phyloP scores from a whole-genome alignment of 805 yeast genomes.

The Zygotorulaspora sp. region DNA sequence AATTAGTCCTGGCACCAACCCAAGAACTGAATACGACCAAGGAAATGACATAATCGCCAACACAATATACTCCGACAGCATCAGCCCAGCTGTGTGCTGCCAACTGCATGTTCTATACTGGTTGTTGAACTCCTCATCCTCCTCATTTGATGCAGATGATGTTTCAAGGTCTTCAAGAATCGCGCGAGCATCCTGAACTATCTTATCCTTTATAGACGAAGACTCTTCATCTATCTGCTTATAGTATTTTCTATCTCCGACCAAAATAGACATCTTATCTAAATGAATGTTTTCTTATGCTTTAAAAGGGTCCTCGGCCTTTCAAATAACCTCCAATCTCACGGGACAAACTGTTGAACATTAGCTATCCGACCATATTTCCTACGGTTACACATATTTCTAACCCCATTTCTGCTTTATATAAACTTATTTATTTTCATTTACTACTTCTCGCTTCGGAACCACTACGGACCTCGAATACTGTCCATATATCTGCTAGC shows the following conservation, averaged over 20 bases:
- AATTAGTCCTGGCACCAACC: constrained; percentile 54
- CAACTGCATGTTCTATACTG: constrained; percentile 52
- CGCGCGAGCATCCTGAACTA: constrained; percentile 1
- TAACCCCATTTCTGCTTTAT: too few species aligned
- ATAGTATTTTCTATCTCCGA: neutral
- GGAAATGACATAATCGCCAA: constrained; percentile 64
- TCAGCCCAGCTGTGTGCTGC: constrained; percentile 56
- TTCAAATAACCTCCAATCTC: too few species aligned
- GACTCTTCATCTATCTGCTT: constrained; percentile 2
- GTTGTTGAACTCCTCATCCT: constrained; percentile 32
- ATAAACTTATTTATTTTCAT: too few species aligned
- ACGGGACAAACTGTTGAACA: too few species aligned
- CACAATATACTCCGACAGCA: constrained; percentile 57
- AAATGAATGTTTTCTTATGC: too few species aligned
- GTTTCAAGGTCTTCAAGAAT: constrained; percentile 6
- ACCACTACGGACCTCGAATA: too few species aligned
- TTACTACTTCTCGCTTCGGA: too few species aligned
- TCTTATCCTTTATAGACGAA: constrained; percentile 1
- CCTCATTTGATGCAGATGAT: constrained; percentile 11
- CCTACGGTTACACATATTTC: too few species aligned
- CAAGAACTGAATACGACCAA: constrained; percentile 58
- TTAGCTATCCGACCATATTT: too few species aligned
- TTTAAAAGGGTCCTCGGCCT: too few species aligned
- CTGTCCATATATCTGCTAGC: too few species aligned
- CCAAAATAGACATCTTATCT: neutral